phyloP scores from a whole-genome alignment of 371 early-diverging fungal genomes.

The Lichtheimia ramosa region DNA sequence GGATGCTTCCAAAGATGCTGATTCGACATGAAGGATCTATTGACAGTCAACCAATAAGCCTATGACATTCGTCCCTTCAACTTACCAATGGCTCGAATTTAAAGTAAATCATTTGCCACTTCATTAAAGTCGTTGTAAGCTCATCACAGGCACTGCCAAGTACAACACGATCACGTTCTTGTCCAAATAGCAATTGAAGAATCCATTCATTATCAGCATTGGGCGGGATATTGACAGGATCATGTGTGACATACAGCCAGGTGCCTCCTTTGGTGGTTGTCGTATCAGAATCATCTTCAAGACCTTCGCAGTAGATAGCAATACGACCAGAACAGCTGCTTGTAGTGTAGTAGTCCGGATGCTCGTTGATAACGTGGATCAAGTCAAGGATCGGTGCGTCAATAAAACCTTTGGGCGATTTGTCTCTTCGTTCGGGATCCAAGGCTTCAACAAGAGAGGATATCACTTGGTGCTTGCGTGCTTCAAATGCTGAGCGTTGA shows the following conservation, averaged over 20 bases:
- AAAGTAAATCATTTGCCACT: constrained; percentile 48
- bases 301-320: constrained; percentile 56
- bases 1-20: constrained; percentile 50
- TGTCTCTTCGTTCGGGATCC: constrained; percentile 57
- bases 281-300: constrained; percentile 17
- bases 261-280: constrained; percentile 54
- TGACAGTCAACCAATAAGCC: background rate
- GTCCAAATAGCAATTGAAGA: constrained; percentile 37
- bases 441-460: constrained; percentile 49
- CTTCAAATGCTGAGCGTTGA: constrained; percentile 3
- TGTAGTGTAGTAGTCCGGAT: constrained; percentile 61
- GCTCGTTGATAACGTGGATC: constrained; percentile 51
- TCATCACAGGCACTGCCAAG: constrained; percentile 9
- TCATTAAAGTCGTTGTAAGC: constrained; percentile 11
- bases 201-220: constrained; percentile 29
- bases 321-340: constrained; percentile 64
- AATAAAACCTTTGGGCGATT: constrained; percentile 65
- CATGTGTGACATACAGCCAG: constrained; percentile 65
- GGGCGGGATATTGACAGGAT: constrained; percentile 48
- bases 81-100: constrained; percentile 69
- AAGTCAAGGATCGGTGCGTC: constrained; percentile 61
- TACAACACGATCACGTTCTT: constrained; percentile 25
- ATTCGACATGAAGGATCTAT: constrained; percentile 65
- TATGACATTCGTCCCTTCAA: background rate
- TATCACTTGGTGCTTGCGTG: constrained; percentile 42